These are phyloP conservation scores for Sordaria brevicollis DNA, from an alignment of 495 filamentous ascomycete genomes.

Conservation along the genomic window DNA sequence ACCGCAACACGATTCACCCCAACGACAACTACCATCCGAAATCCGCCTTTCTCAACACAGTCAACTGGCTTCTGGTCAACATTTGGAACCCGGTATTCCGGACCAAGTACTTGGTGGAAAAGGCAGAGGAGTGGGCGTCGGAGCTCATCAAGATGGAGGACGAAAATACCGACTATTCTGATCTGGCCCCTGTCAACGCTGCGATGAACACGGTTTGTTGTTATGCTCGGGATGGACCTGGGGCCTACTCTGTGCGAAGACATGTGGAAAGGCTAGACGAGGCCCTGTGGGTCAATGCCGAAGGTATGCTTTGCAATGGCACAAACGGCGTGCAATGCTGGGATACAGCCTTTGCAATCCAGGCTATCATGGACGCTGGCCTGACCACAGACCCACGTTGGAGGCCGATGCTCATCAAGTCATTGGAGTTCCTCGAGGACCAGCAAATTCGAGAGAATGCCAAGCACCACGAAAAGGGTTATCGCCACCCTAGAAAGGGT, in stretches of 20 bases:
- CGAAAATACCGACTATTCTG: slow-evolving; percentile 77
- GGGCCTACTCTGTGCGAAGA: slow-evolving; percentile 60
- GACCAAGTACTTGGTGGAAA: slow-evolving; percentile 40
- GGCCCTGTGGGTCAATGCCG: slow-evolving; percentile 82
- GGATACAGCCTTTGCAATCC: slow-evolving; percentile 87
- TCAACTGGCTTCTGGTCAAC: slow-evolving; percentile 68
- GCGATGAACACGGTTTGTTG: slow-evolving; percentile 80
- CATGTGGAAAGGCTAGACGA: slow-evolving; percentile 77
- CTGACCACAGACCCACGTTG: slow-evolving; percentile 68
- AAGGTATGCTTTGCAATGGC: slow-evolving; percentile 90
- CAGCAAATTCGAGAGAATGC: slow-evolving; percentile 88
- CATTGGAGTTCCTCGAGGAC: slow-evolving; percentile 76
- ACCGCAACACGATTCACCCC: slow-evolving; percentile 73
- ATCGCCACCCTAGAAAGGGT: slow-evolving; percentile 86
- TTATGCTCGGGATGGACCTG: slow-evolving; percentile 74
- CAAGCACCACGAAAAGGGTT: slow-evolving; percentile 66
- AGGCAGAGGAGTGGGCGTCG: slow-evolving; percentile 62
- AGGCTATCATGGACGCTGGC: slow-evolving; percentile 67
- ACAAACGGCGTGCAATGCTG: slow-evolving; percentile 95
- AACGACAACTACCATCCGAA: slow-evolving; percentile 92
- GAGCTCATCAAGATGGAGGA: slow-evolving; percentile 77
- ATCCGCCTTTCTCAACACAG: slow-evolving; percentile 61
- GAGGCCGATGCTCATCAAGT: slow-evolving; percentile 73
- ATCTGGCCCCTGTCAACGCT: slow-evolving; percentile 80
- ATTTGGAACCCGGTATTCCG: slow-evolving; percentile 70